A percentile compares a stretch with the other conserved stretches of the same genome.
These are phyloP conservation scores for Lodderomyces jiufengensis DNA, from an alignment of 1,139 yeast species.

Conservation along the genomic window DNA sequence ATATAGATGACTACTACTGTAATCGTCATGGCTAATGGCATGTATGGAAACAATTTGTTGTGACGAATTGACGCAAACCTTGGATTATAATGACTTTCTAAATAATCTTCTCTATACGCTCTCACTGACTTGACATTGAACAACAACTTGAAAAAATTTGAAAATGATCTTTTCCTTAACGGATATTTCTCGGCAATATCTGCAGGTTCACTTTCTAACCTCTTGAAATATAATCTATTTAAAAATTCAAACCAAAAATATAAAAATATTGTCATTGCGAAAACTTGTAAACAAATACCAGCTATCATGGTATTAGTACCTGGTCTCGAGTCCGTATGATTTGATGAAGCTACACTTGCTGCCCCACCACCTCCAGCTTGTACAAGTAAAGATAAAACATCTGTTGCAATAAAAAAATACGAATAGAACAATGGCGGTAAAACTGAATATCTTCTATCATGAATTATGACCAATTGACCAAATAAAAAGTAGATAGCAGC, in stretches of 20 bases:
- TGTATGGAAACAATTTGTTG: constrained; percentile 38
- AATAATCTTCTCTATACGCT: constrained; percentile 19
- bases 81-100: constrained; percentile 38
- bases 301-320: constrained; percentile 82
- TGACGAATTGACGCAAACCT: constrained; percentile 40
- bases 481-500: constrained; percentile 79
- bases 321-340: constrained; percentile 29
- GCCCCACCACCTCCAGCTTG: constrained; percentile 90
- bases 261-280: constrained; percentile 65
- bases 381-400: constrained; percentile 62
- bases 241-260: constrained; percentile 54
- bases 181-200: constrained; percentile 7
- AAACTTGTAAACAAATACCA: constrained; percentile 77
- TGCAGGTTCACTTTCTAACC: constrained; percentile 15
- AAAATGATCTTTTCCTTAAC: constrained; percentile 23
- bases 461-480: constrained; percentile 69
- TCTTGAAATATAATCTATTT: constrained; percentile 39
- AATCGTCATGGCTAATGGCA: constrained; percentile 49
- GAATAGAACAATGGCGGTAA: constrained; percentile 76
- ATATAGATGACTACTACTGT: constrained; percentile 60
- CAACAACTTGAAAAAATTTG: constrained; percentile 29
- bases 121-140: constrained; percentile 24
- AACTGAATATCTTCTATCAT: constrained; percentile 59
- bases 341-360: constrained; percentile 51
- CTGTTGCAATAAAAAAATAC: constrained; percentile 62